These are phyloP conservation scores for Capronia epimyces DNA, from an alignment of 2,329 filamentous ascomycete species.

Conservation along the genomic window DNA sequence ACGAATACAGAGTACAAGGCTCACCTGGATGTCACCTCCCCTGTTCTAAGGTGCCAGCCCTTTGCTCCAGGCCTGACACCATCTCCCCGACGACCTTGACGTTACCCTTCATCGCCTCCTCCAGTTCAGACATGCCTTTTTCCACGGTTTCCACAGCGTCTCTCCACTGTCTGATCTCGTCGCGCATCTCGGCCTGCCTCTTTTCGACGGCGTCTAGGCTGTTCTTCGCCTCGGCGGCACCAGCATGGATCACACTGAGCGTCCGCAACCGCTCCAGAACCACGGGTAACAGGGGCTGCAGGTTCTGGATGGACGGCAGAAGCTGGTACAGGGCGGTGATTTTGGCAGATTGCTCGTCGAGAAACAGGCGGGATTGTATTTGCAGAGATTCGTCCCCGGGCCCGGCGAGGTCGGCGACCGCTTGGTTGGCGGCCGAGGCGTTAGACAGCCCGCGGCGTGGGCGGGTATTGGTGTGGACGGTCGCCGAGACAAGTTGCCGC, in stretches of 20 bases:
- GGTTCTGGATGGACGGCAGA: conserved; percentile 77
- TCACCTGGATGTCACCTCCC: neutral
- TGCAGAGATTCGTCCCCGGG: conserved; percentile 24
- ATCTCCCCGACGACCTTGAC: conserved; percentile 79
- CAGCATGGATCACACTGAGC: conserved; percentile 75
- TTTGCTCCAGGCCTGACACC: conserved; percentile 79
- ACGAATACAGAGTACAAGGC: too few relatives aligned
- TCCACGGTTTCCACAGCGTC: conserved; percentile 76
- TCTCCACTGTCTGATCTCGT: conserved; percentile 80
- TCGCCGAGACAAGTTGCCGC: conserved; percentile 31
- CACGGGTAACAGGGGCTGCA: conserved; percentile 77
- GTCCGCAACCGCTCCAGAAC: conserved; percentile 81
- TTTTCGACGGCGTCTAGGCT: conserved; percentile 72
- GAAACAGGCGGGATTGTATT: conserved; percentile 38
- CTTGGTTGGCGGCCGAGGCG: conserved; percentile 52
- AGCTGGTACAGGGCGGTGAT: conserved; percentile 88
- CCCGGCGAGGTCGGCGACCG: conserved; percentile 27
- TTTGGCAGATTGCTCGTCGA: conserved; percentile 68
- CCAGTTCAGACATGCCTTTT: conserved; percentile 63
- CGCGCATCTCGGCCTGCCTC: conserved; percentile 73
- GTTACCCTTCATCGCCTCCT: conserved; percentile 68
- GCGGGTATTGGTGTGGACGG: conserved; percentile 15
- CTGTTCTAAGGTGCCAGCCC: conserved; percentile 44
- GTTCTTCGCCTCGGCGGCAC: conserved; percentile 74
- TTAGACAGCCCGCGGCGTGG: conserved; percentile 28